Evolutionary conservation across 106 monocot species (phyloP).

Genomic region (Dendrobium huoshanense): DNA sequence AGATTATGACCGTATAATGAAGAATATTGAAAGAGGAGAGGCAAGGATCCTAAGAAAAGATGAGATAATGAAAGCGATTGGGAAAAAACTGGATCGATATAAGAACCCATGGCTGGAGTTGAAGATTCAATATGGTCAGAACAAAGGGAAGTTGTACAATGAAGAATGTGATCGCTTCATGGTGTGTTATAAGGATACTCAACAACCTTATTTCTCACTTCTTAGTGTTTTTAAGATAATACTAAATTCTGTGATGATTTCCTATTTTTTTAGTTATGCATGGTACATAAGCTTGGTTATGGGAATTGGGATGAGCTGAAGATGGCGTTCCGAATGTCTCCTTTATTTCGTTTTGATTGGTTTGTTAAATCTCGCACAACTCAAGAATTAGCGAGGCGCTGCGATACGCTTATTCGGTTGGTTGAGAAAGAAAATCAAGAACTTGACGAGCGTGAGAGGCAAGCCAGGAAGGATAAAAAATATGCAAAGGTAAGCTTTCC

Average conservation of each 20-base stretch:
- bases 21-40: constrained; percentile 97
- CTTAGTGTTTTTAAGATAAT: not conserved
- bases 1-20: constrained; percentile 96
- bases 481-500: constrained; percentile 45
- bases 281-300: constrained; percentile 96
- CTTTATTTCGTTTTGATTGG: constrained; percentile 96
- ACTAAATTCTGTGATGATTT: not conserved
- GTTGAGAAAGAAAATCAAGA: constrained; percentile 98
- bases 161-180: constrained; percentile 98
- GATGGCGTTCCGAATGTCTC: constrained; percentile 80
- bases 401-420: constrained; percentile 88
- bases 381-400: constrained; percentile 86
- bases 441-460: constrained; percentile 82
- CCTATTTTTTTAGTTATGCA: constrained; percentile 61
- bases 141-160: constrained; percentile 95
- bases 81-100: constrained; percentile 90
- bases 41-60: constrained; percentile 87
- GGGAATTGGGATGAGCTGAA: constrained; percentile 98
- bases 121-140: constrained; percentile 98
- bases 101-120: constrained; percentile 95
- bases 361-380: constrained; percentile 96
- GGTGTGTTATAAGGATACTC: constrained; percentile 26
- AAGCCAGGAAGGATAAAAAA: constrained; percentile 82
- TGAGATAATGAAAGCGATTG: constrained; percentile 95
- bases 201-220: not conserved